Percentiles rank a stretch among this genome's conserved stretches.
Conservation (phyloP, 192 early-diverging fungal species). For the Backusella westeae region DNA sequence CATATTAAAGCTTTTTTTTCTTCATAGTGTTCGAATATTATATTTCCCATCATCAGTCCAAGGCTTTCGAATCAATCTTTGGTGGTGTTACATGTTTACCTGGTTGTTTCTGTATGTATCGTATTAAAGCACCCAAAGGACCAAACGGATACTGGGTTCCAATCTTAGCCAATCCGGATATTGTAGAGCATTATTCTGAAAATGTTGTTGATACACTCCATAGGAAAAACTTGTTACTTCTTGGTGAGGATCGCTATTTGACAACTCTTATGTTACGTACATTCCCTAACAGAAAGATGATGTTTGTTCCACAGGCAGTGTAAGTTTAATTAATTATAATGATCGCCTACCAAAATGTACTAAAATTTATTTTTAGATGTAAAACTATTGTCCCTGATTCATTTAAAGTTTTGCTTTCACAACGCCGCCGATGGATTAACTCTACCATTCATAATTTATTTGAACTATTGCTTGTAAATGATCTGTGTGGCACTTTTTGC, state of each 20-base stretch:
- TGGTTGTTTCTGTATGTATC: slow-evolving; percentile 82
- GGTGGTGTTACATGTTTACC: slow-evolving; percentile 79
- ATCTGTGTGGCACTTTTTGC: slow-evolving; percentile 88
- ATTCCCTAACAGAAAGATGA: slow-evolving; percentile 93
- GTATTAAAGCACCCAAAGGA: slow-evolving; percentile 78
- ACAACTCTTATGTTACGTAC: slow-evolving; percentile 91
- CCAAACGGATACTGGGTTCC: slow-evolving; percentile 76
- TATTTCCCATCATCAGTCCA: slow-evolving; percentile 76
- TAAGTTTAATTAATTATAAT: not conserved
- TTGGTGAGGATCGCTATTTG: slow-evolving; percentile 96
- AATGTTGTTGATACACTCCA: slow-evolving; percentile 83
- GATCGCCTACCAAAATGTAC: too few relatives aligned
- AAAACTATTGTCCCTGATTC: slow-evolving; percentile 88
- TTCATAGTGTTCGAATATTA: slow-evolving; percentile 79
- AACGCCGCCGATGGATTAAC: slow-evolving; percentile 94
- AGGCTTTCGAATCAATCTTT: slow-evolving; percentile 82
- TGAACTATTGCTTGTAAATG: slow-evolving; percentile 78
- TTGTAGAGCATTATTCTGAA: slow-evolving; percentile 82
- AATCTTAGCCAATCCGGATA: slow-evolving; percentile 75
- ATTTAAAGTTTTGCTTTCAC: slow-evolving; percentile 80
- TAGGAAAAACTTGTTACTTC: slow-evolving; percentile 88
- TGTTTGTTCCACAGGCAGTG: slow-evolving; percentile 90
- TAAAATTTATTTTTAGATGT: slow-evolving; percentile 42
- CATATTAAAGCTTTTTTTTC: not conserved
- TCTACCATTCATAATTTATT: slow-evolving; percentile 90